A percentile compares a stretch with the other conserved stretches of the same genome.
phyloP scores from a whole-genome alignment of 202 grass and related monocot genomes.

The Setaria viridis region DNA sequence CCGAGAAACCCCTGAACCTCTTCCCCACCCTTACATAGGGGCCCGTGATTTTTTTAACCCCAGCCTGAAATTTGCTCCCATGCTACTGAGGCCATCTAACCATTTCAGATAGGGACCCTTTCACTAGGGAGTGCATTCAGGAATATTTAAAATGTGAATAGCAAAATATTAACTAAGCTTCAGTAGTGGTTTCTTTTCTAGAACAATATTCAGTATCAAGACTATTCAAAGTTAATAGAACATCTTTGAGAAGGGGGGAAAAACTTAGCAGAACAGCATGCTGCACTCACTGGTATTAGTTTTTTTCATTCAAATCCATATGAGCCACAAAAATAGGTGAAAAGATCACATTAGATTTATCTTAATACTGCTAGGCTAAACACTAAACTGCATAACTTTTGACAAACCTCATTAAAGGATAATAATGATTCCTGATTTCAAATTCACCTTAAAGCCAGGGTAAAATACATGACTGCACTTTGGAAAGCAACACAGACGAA shows the following conservation, averaged over 20 bases:
- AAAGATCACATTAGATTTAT: not conserved
- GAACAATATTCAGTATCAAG: not conserved
- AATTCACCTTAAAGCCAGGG: not conserved
- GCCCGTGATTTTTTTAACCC: no score
- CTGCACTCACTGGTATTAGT: not conserved
- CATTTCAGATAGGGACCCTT: no score
- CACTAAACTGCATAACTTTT: not conserved
- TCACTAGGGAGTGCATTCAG: not conserved
- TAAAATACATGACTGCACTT: slow-evolving; percentile 2
- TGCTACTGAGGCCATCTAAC: no score
- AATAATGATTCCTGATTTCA: not conserved
- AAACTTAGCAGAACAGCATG: not conserved
- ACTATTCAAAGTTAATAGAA: not conserved
- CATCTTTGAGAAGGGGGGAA: not conserved
- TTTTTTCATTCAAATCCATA: not conserved
- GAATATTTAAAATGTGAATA: not conserved
- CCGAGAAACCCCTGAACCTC: no score
- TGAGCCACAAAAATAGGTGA: not conserved
- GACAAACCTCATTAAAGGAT: not conserved
- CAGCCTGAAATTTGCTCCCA: no score
- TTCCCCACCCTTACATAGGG: no score
- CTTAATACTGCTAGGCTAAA: not conserved
- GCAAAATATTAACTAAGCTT: slow-evolving; percentile 24
- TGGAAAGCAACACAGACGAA: not conserved
- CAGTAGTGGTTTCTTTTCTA: not conserved